Evolutionary conservation across 228 moss, liverwort and hornwort genomes (phyloP).

Genomic region (Sphagnum fallax): DNA sequence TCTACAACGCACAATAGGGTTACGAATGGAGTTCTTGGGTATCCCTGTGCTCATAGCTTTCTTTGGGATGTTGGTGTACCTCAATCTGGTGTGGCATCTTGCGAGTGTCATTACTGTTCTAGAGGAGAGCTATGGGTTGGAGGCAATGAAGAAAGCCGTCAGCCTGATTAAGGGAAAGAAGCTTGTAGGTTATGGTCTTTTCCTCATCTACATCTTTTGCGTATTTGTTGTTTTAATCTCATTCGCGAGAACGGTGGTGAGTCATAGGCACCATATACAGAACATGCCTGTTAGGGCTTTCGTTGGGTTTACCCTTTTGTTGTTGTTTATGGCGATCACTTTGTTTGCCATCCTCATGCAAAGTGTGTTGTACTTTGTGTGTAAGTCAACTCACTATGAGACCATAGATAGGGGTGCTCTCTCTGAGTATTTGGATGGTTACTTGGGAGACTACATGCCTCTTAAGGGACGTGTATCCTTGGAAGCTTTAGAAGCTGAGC

Average conservation of each 20-base stretch:
- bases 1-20: slow-evolving; percentile 26
- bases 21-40: slow-evolving; percentile 15
- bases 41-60: slow-evolving; percentile 17
- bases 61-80: slow-evolving; percentile 38
- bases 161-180: slow-evolving; percentile 81
- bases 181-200: slow-evolving; percentile 32
- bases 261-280: slow-evolving; percentile 25
- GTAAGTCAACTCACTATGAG: slow-evolving; percentile 83
- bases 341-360: slow-evolving; percentile 73
- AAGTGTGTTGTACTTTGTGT: slow-evolving; percentile 84
- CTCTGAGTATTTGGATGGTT: slow-evolving; percentile 85
- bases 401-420: slow-evolving; percentile 86
- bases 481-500: slow-evolving; percentile 67
- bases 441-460: slow-evolving; percentile 88
- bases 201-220: slow-evolving; percentile 39
- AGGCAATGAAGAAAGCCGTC: slow-evolving; percentile 72
- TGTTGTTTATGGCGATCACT: slow-evolving; percentile 57
- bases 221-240: slow-evolving; percentile 27
- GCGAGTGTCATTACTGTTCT: slow-evolving; percentile 82
- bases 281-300: slow-evolving; percentile 44
- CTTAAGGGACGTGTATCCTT: slow-evolving; percentile 82
- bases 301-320: slow-evolving; percentile 36
- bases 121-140: slow-evolving; percentile 71
- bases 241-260: slow-evolving; percentile 38
- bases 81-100: slow-evolving; percentile 77